Conservation (phyloP, 2,329 filamentous ascomycete genomes). For the Penicillium glabrum region DNA sequence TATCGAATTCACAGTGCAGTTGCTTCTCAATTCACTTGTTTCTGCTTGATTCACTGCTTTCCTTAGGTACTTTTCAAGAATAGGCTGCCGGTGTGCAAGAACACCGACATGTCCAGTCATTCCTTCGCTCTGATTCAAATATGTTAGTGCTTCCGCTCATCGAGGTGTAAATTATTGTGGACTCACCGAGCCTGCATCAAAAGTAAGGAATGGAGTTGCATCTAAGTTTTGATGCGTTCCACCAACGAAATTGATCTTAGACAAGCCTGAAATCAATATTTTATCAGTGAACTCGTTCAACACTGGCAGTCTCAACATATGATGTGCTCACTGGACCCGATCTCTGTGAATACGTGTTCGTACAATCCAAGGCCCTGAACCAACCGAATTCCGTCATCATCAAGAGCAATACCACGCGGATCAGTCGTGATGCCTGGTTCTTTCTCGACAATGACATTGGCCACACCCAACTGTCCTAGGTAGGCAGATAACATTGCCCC, state of each 20-base stretch:
- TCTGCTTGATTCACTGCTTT: background rate
- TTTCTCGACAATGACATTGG: conserved; percentile 29
- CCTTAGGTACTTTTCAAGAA: conserved; percentile 23
- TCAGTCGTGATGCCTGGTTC: conserved; percentile 32
- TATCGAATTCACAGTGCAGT: conserved; percentile 7
- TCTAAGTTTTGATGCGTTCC: conserved; percentile 3
- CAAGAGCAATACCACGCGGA: conserved; percentile 31
- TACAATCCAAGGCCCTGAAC: conserved; percentile 32
- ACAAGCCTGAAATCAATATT: background rate
- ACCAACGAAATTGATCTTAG: conserved; percentile 8
- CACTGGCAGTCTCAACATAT: background rate
- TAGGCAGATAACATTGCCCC: conserved; percentile 29
- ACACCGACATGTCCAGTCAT: conserved; percentile 31
- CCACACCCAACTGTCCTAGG: conserved; percentile 22
- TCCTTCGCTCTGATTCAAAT: conserved; percentile 20
- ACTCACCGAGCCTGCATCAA: conserved; percentile 10
- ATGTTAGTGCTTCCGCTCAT: background rate
- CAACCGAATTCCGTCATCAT: conserved; percentile 33
- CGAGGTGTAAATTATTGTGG: background rate
- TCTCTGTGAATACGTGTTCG: conserved; percentile 27
- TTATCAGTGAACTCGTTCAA: conserved; percentile 2
- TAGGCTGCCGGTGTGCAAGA: conserved; percentile 31
- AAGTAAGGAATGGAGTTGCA: conserved; percentile 3
- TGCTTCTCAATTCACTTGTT: conserved; percentile 5
- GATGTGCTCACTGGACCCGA: conserved; percentile 23